phyloP scores from a whole-genome alignment of 1,139 yeast species.

The Zygoascus sp. region DNA sequence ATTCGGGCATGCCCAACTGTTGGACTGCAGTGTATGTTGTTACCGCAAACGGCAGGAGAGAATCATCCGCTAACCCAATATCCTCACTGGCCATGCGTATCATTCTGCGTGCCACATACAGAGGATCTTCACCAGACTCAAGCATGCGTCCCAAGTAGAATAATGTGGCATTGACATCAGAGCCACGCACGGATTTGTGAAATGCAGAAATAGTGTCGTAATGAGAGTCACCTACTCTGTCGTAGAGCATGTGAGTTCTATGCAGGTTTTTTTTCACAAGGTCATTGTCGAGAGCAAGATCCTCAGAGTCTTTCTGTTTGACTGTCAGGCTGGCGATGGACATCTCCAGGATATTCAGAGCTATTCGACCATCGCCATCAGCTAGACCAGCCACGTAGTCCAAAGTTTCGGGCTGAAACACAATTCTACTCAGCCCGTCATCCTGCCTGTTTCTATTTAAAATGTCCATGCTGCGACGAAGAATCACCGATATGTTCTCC shows the following conservation, averaged over 20 bases:
- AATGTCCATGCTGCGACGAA: constrained; percentile 58
- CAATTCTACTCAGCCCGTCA: constrained; percentile 39
- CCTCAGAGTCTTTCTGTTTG: constrained; percentile 6
- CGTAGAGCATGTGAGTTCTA: constrained; percentile 66
- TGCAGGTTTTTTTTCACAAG: constrained; percentile 42
- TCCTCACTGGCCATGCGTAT: constrained; percentile 91
- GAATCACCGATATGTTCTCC: constrained; percentile 53
- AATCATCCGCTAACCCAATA: constrained; percentile 74
- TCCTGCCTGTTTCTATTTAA: constrained; percentile 54
- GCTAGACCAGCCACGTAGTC: constrained; percentile 72
- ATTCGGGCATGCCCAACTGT: constrained; percentile 96
- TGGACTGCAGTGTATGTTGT: constrained; percentile 84
- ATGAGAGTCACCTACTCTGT: constrained; percentile 84
- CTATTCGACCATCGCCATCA: constrained; percentile 85
- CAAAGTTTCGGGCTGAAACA: constrained; percentile 53
- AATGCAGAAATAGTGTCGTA: constrained; percentile 94
- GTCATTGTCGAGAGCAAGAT: constrained; percentile 23
- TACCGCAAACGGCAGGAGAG: constrained; percentile 80
- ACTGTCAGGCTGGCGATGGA: constrained; percentile 15
- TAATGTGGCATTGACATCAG: constrained; percentile 83
- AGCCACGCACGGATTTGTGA: constrained; percentile 86
- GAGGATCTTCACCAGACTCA: constrained; percentile 88
- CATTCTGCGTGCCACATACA: constrained; percentile 88
- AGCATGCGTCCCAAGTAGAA: constrained; percentile 85
- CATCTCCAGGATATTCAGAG: constrained; percentile 69